A percentile compares a stretch with the other conserved stretches of the same genome.
Evolutionary conservation across 805 yeast species (phyloP).

Genomic region (Nakazawaea peltata): DNA sequence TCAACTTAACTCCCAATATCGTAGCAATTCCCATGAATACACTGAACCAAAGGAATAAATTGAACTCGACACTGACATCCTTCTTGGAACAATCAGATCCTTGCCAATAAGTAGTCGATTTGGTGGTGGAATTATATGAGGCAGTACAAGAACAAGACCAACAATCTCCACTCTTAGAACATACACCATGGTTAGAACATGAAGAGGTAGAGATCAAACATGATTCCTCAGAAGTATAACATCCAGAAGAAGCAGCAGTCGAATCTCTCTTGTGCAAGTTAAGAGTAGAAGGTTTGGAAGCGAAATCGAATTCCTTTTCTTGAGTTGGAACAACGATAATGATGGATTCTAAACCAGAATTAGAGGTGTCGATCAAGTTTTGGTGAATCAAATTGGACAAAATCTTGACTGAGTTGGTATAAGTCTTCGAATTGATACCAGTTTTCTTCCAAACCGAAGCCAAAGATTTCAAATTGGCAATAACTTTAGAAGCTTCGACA

Average conservation of each 20-base stretch:
- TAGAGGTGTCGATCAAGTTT: conserved; percentile 12
- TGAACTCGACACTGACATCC: conserved; percentile 59
- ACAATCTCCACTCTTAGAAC: conserved; percentile 32
- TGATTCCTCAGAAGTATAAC: conserved; percentile 35
- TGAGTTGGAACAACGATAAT: conserved; percentile 24
- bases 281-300: not conserved
- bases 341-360: conserved; percentile 20
- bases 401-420: conserved; percentile 27
- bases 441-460: conserved; percentile 31
- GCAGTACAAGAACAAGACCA: conserved; percentile 47
- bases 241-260: conserved; percentile 12
- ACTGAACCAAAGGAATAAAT: conserved; percentile 62
- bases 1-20: conserved; percentile 43
- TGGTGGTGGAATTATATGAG: conserved; percentile 29
- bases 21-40: conserved; percentile 37
- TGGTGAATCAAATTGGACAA: conserved; percentile 22
- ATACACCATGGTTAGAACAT: conserved; percentile 48
- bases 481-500: conserved; percentile 19
- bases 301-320: conserved; percentile 1
- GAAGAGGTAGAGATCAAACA: conserved; percentile 38
- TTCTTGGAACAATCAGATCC: conserved; percentile 58
- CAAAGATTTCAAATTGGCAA: conserved; percentile 35
- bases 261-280: conserved; percentile 4
- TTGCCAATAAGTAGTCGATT: conserved; percentile 44
- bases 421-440: conserved; percentile 34